Percentiles rank a stretch among this genome's conserved stretches.
phyloP scores from a whole-genome alignment of 1,139 yeast species.

The Magnusiomyces tetraspermus region DNA sequence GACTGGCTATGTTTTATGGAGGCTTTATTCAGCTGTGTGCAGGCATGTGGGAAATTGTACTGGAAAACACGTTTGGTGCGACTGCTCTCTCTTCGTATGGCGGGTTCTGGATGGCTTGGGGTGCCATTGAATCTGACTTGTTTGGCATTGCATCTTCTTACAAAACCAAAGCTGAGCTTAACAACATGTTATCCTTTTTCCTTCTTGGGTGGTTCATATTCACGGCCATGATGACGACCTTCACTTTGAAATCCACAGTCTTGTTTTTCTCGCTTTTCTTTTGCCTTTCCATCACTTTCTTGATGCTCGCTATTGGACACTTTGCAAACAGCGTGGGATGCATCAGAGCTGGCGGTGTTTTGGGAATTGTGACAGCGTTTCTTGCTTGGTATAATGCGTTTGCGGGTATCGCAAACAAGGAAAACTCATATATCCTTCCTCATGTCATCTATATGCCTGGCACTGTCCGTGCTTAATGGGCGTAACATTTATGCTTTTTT shows the following conservation, averaged over 20 bases:
- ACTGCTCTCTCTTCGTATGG: conserved; percentile 71
- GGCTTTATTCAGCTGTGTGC: conserved; percentile 65
- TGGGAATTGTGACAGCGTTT: conserved; percentile 69
- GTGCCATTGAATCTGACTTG: conserved; percentile 59
- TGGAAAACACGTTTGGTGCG: conserved; percentile 79
- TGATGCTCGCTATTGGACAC: conserved; percentile 24
- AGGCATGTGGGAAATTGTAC: conserved; percentile 58
- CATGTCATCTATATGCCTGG: conserved; percentile 38
- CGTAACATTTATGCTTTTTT: no score
- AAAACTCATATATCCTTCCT: conserved; percentile 59
- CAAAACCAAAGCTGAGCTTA: conserved; percentile 34
- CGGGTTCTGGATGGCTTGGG: conserved; percentile 80
- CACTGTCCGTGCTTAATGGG: no score
- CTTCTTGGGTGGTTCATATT: conserved; percentile 73
- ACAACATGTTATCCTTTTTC: conserved; percentile 61
- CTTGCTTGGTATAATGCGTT: conserved; percentile 83
- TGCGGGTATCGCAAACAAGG: conserved; percentile 70
- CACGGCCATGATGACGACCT: conserved; percentile 54
- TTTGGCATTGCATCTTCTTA: conserved; percentile 63
- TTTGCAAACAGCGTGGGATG: conserved; percentile 35
- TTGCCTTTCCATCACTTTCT: conserved; percentile 55
- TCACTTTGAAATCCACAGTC: conserved; percentile 74
- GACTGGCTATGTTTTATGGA: conserved; percentile 70
- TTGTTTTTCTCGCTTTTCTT: conserved; percentile 59
- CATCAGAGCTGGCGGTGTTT: conserved; percentile 66